Evolutionary conservation across 2,329 filamentous ascomycete species (phyloP), one percentile per base, ranked within the genome.

Genomic region (Neofusicoccum ribis): DNA sequence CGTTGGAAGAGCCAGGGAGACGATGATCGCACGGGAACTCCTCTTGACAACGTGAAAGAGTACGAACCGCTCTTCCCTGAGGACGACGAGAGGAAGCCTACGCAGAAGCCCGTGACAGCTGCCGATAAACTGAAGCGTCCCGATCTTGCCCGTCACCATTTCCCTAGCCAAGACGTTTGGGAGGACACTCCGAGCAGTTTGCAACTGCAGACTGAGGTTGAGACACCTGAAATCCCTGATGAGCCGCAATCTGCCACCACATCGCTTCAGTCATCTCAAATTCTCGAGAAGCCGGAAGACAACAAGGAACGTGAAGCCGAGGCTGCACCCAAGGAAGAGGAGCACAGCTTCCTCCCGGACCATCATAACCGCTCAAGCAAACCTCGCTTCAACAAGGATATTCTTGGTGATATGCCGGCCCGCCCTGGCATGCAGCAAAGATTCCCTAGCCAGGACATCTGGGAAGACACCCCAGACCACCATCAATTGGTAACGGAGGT

Each of bases 81-180:
- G 46, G 81, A 88, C 14, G 84, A 95, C 15, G 84, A 85, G 3
- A 85, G 87, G 64, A 81, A 84, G 63, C 79, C 84, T 27, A 80
- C 83, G 59, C 83, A 84, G 68, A 78, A 84, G 65, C 81, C 80
- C 8, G 73, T 83, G 58, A 82, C 82, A n/a, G 78, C 82, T 37
- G 80, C 80, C 37, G 83, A 87, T 66, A 84, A 84, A 68, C 81
- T 88, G 69, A 88, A 86, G 76, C 79, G 81, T 49, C 80, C 82
- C 34, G 80, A 79, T 61, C 74, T 82, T 65, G 79, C 80, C 60
- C 76, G 80, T 59, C 81, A 83, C 68, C 89, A 90, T 67, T 99
- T 99, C 78, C 95, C 95, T 1, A 97, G 93, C 77, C 91, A 93
- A 76, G 95, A 99, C 75, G 87, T 98, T 46, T 99, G 95, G 95